Conservation (phyloP, 2,329 filamentous ascomycete genomes). For the Sclerotinia spermophila region DNA sequence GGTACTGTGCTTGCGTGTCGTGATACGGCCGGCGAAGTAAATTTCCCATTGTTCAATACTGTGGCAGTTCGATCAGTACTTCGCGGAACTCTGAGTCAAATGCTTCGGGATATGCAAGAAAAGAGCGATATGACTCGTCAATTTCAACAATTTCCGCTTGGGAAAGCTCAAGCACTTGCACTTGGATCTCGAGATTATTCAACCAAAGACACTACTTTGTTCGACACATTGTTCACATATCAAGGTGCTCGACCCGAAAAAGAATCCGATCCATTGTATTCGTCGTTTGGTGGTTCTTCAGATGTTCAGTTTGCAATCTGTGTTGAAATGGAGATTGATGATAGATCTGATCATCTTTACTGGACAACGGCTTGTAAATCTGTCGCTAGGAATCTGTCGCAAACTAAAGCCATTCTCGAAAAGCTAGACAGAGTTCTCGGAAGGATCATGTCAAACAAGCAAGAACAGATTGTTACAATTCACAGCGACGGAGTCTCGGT, state of each 20-base stretch:
- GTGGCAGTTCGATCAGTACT: slow-evolving; percentile 70
- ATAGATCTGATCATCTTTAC: slow-evolving; percentile 45
- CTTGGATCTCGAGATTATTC: slow-evolving; percentile 33
- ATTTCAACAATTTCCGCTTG: slow-evolving; percentile 73
- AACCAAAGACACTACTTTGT: slow-evolving; percentile 43
- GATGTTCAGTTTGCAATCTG: slow-evolving; percentile 79
- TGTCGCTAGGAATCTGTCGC: slow-evolving; percentile 46
- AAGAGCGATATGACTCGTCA: slow-evolving; percentile 63
- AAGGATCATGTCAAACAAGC: slow-evolving; percentile 49
- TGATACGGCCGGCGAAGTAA: slow-evolving; percentile 60
- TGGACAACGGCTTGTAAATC: slow-evolving; percentile 73
- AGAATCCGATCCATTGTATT: slow-evolving; percentile 27
- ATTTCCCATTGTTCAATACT: slow-evolving; percentile 93
- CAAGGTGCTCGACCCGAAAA: slow-evolving; percentile 47
- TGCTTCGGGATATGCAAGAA: slow-evolving; percentile 71
- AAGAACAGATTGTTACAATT: slow-evolving; percentile 53
- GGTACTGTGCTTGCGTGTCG: slow-evolving; percentile 81
- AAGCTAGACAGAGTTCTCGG: slow-evolving; percentile 57
- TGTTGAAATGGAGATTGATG: slow-evolving; percentile 69
- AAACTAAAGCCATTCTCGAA: slow-evolving; percentile 50
- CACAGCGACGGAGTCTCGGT: slow-evolving; percentile 53
- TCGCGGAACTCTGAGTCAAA: slow-evolving; percentile 60
- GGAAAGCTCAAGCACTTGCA: slow-evolving; percentile 59
- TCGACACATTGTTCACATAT: slow-evolving; percentile 64
- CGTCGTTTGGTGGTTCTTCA: slow-evolving; percentile 47